Base-by-base conservation (phyloP, 805 yeast genomes). In the Candida sphagnicola region DNA sequence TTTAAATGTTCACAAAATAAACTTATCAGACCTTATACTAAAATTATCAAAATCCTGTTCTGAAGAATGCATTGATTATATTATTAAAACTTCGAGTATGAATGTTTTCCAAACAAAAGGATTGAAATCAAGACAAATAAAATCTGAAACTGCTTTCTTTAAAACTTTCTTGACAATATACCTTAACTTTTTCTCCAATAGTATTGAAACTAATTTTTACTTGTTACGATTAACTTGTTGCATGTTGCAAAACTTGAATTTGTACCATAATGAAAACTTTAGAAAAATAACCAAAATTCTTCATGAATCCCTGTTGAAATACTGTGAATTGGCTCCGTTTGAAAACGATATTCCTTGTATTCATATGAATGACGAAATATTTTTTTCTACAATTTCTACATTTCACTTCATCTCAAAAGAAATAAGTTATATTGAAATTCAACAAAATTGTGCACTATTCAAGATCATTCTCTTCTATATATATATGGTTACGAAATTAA, bases 131-230 rank as follows among this genome's bases (percentile, higher is more conserved):
- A 21, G 15, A 14, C 8, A 18, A 13, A 31, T 31, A 5, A 16
- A 18, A n/a, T 17, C 35, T 5, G 35, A 31, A 17, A 31, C 35
- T 6, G 26, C 25, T 5, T 31, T 16, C 18, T 31, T 31, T 8
- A 17, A 8, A 8, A 12, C 21, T 13, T 18, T 8, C 13, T 21
- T 31, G 13, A 16, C 35, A 8, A 18, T 16, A 5, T 31, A 31
- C 13, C 25, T 31, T 5, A 31, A 31, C 8, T 18, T 16, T 14
- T 31, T 31, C 14, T 18, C 35, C 23, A 31, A 31, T 31, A 14
- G 18, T 10, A 8, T 15, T 16, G 10, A 15, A 8, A 31, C 35
- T 18, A 31, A 31, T 31, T 31, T 13, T 8, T 8, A 5, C 8
- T n/a, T 31, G 11, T 18, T 18, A 14, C 5, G 14, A 18, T 18